Evolutionary conservation across 805 yeast genomes (phyloP).

Genomic region (Sugiyamaella mastotermitis): DNA sequence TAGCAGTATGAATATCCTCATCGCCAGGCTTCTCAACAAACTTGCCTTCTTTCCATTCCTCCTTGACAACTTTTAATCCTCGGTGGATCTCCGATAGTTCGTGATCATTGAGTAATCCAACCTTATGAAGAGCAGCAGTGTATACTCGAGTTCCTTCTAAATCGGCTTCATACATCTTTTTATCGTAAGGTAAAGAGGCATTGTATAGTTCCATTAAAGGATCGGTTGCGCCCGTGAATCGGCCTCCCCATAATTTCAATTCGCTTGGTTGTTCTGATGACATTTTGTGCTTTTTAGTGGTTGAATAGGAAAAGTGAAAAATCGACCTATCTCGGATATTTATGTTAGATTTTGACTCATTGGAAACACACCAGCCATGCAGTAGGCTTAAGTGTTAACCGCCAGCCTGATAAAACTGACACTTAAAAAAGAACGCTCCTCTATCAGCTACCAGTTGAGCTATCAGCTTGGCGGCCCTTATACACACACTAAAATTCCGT

Average conservation of each 20-base stretch:
- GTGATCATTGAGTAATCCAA: constrained; percentile 63
- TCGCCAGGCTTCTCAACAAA: constrained; percentile 82
- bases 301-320: no score
- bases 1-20: constrained; percentile 98
- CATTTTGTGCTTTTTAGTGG: no score
- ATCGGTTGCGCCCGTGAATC: constrained; percentile 93
- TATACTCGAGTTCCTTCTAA: constrained; percentile 90
- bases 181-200: constrained; percentile 93
- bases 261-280: constrained; percentile 37
- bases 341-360: no score
- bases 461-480: no score
- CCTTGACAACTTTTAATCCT: constrained; percentile 65
- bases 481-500: no score
- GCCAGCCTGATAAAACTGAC: no score
- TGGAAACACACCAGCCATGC: no score
- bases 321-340: no score
- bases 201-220: constrained; percentile 97
- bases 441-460: no score
- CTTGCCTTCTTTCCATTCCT: constrained; percentile 70
- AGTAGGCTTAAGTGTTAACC: no score
- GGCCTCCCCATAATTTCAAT: constrained; percentile 92
- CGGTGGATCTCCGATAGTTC: constrained; percentile 78
- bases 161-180: constrained; percentile 92
- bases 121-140: constrained; percentile 76
- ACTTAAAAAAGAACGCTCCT: no score